Percentiles rank a stretch among this genome's conserved stretches.
Evolutionary conservation across 495 filamentous ascomycete genomes (phyloP).

Genomic region (Hyaloscypha variabilis): DNA sequence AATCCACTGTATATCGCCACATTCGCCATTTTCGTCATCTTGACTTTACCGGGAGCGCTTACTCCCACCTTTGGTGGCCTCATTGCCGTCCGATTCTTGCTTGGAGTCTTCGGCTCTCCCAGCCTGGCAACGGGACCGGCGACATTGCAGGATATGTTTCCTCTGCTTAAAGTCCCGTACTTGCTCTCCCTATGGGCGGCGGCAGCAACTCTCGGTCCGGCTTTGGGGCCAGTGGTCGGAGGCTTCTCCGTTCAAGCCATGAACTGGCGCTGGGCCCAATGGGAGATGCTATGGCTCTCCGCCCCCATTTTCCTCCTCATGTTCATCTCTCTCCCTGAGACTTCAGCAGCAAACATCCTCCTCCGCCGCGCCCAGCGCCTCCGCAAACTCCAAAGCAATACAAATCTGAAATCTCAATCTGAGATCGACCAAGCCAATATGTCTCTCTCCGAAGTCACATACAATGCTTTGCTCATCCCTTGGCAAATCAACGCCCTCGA

Average conservation of each 20-base stretch:
- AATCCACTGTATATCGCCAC: conserved; percentile 70
- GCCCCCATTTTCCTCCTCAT: conserved; percentile 46
- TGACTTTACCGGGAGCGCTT: conserved; percentile 73
- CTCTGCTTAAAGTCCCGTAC: conserved; percentile 66
- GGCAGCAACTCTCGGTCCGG: conserved; percentile 43
- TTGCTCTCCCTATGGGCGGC: conserved; percentile 61
- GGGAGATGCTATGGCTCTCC: conserved; percentile 52
- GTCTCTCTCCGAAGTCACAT: conserved; percentile 40
- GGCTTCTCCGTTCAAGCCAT: conserved; percentile 39
- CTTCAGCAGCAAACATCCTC: conserved; percentile 45
- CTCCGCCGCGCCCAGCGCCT: conserved; percentile 40
- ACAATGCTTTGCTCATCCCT: conserved; percentile 61
- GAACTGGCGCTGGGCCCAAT: conserved; percentile 48
- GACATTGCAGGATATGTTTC: conserved; percentile 75
- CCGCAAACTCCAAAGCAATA: conserved; percentile 41
- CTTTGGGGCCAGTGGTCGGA: conserved; percentile 46
- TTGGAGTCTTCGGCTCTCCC: conserved; percentile 71
- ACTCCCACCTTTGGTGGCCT: conserved; percentile 69
- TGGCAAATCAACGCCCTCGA: conserved; percentile 62
- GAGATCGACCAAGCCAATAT: conserved; percentile 53
- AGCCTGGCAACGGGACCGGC: conserved; percentile 77
- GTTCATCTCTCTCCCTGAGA: conserved; percentile 46
- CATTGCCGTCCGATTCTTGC: conserved; percentile 71
- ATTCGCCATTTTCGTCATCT: conserved; percentile 69
- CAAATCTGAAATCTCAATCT: conserved; percentile 47